Evolutionary conservation across 2,329 filamentous ascomycete genomes (phyloP), one percentile per base, ranked within the genome.

Genomic region (Microsporum ferrugineum): DNA sequence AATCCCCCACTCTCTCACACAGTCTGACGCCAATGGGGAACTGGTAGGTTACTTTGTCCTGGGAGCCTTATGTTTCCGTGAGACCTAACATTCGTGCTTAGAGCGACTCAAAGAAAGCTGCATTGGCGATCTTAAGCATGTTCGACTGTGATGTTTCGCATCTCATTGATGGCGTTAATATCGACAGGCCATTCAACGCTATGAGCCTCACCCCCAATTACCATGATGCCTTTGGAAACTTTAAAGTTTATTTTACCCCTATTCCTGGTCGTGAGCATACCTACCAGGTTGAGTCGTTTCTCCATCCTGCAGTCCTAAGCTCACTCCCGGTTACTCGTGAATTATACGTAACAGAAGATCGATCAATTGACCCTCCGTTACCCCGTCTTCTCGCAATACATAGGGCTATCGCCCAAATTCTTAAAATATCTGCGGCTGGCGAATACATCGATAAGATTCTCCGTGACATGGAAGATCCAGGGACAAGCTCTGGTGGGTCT

Each of bases 111-210:
- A 71, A 71, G 62, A 62, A 71, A 66, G 65, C 69, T 0, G 71
- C 72, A 14, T 65, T 77, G 7, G 63, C 64, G 33, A 70, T 77
- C 49, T 69, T 77, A 2, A 74, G 76, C 39, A 77, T 77, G 72
- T 74, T 77, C 61, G 74, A 77, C 62, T 63, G 43, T 41, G 71
- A 71, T 45, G 67, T 73, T 29, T 65, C 64, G 5, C 65, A 72
- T 64, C 59, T 76, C 0, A 75, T 77, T 58, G 66, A 76, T 49
- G 74, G 75, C 55, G 61, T 62, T 33, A 67, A 75, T 10, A 75
- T 77, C 56, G 73, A 62, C 17, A 49, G 31, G 33, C 41, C 61
- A 41, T 29, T 8, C 8, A 62, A 60, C 47, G 61, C 61, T 23
- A 60, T 62, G 12, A 62, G 34, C 31, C 57, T 62, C 14, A 36